Evolutionary conservation across 768 basidiomycete species (phyloP), one percentile per base, ranked within the genome.

Genomic region (Kwoniella dendrophila): DNA sequence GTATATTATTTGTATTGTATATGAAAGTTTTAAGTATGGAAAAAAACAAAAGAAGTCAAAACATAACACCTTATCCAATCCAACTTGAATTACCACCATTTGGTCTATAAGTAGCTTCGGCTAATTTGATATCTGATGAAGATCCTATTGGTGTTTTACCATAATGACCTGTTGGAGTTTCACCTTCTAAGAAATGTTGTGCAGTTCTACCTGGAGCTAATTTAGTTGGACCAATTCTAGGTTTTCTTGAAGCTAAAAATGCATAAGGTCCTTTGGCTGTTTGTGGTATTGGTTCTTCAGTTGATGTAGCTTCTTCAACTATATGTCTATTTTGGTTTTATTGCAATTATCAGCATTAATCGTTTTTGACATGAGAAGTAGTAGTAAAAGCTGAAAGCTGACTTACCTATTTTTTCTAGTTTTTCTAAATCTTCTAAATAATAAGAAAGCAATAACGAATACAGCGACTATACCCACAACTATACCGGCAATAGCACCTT

Each of bases 401-500:
- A 58, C 66, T 52, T 51, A 67, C 64, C 67, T 62, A 14, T 43
- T 36, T 12, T 53, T 60, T 27, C 54, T 51, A 7, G 38, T 54
- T 3, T 38, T 62, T 43, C 54, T 48, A 38, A 49, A 66, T 54
- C 75, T 30, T 50, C 64, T 62, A 52, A 59, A 59, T 0, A 64
- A 27, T 18, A 66, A 44, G 1, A 47, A 59, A 10, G 61, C 27
- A 20, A 71, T 32, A 16, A 63, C 52, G 6, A 66, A 41, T 12
- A 33, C 71, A 16, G 55, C 68, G 1, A 66, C 66, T 29, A 33
- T 62, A 7, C 71, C 75, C 6, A 73, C 59, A 18, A 64, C 73
- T 18, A 76, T 74, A 34, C 75, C 75, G 1, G 67, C 72, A 24
- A 74, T 72, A 12, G 67, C 67, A 8, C 67, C 71, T 20, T 57